Base-by-base conservation (phyloP, 2,329 filamentous ascomycete genomes). In the Magnaporthales sp. region DNA sequence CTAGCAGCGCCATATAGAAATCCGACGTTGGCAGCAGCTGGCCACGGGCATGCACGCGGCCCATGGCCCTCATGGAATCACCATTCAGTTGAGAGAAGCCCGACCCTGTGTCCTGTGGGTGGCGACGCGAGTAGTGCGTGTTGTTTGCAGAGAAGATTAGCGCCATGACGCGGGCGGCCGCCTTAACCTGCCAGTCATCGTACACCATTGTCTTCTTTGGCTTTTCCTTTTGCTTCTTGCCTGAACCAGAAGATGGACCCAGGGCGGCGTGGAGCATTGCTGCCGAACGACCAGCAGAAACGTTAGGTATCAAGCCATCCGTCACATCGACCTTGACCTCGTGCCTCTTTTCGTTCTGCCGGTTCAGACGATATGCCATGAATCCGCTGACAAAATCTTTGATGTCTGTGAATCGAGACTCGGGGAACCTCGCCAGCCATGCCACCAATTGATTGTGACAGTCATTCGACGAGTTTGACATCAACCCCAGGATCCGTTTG, bases 151-250 rank as follows among this genome's bases (percentile, higher is more conserved):
- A 85, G 73, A 96, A 96, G 1, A 97, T 76, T 26, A 97, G 77
- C 10, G 91, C 88, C 82, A 97, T 89, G 2, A 96, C 87, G 70
- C 89, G 88, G 3, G 92, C 89, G 8, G 90, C 90, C 11, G 91
- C 91, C 74, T 88, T 90, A 67, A 96, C 86, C 76, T 97, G 93
- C 93, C 93, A 97, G 73, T 97, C 93, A 67, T 94, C 91, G 24
- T 84, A 83, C 74, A 95, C 96, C 0, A 87, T 78, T 1, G 87
- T 82, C 68, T 81, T 81, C 70, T 85, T 86, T 8, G 82, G 77
- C 31, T 82, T 80, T 32, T 85, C 83, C 66, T 85, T 85, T 24
- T 80, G 75, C 72, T 84, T 86, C 73, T 85, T 87, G 27, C 15
- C 9, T 22, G 11, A 61, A 19, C 30, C 63, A 32, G 6, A 65